These are phyloP conservation scores for Naganishia vaughanmartiniae DNA, from an alignment of 768 basidiomycete genomes.

Conservation along the genomic window DNA sequence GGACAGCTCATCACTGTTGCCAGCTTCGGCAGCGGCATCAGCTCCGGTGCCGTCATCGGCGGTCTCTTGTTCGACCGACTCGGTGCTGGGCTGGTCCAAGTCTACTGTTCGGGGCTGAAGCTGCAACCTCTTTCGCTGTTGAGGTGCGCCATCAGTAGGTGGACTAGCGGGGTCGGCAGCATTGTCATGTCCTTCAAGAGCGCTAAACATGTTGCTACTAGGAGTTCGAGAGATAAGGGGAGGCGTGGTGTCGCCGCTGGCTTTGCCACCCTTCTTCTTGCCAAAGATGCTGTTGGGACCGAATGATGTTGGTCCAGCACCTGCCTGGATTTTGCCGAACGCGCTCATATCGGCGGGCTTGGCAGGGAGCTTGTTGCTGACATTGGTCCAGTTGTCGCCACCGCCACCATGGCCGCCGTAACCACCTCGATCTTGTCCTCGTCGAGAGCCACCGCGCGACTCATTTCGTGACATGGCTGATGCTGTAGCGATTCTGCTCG, in stretches of 20 bases:
- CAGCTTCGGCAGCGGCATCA: conserved; percentile 36
- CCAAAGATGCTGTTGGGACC: conserved; percentile 82
- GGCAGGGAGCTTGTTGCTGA: conserved; percentile 61
- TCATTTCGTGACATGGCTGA: conserved; percentile 60
- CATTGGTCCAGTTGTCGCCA: conserved; percentile 82
- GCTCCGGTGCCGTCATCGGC: conserved; percentile 47
- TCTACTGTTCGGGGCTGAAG: conserved; percentile 69
- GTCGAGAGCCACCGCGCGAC: conserved; percentile 85
- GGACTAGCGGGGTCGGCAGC: conserved; percentile 34
- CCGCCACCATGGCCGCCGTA: conserved; percentile 61
- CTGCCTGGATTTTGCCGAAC: conserved; percentile 71
- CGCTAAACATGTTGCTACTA: conserved; percentile 80
- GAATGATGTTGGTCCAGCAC: conserved; percentile 62
- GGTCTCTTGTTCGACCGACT: conserved; percentile 48
- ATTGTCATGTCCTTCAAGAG: conserved; percentile 68
- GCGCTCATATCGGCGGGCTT: conserved; percentile 82
- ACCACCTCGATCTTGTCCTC: conserved; percentile 64
- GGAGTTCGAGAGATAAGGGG: conserved; percentile 73
- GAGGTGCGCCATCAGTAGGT: conserved; percentile 55
- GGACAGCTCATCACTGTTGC: conserved; percentile 56
- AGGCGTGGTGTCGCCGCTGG: conserved; percentile 58
- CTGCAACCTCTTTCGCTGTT: conserved; percentile 67
- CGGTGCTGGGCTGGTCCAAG: conserved; percentile 33
- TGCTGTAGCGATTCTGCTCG: conserved; percentile 59
- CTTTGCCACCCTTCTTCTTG: conserved; percentile 65